Evolutionary conservation across 176 grass and related monocot species (phyloP).

Genomic region (Musa troglodytarum): DNA sequence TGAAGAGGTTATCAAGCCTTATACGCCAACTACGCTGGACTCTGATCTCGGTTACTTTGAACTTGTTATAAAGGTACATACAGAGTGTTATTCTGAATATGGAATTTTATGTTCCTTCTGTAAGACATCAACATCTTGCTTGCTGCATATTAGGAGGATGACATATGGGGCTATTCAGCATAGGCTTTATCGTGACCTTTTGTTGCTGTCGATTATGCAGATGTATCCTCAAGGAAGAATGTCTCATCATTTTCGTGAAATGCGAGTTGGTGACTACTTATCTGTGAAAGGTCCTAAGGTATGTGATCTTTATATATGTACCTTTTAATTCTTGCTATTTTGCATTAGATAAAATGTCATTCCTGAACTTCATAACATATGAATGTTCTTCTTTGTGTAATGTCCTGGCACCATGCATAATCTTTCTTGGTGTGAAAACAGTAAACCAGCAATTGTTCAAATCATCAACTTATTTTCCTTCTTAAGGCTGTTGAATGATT

Average conservation of each 20-base stretch:
- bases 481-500: too few relatives aligned
- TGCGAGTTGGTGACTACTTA: slow-evolving; percentile 84
- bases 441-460: too few relatives aligned
- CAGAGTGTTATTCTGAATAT: not conserved
- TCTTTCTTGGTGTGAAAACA: too few relatives aligned
- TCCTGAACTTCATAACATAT: too few relatives aligned
- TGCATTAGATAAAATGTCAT: not conserved
- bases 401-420: too few relatives aligned
- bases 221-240: slow-evolving; percentile 99
- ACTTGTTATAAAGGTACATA: slow-evolving; percentile 78
- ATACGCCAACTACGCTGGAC: slow-evolving; percentile 93
- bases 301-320: slow-evolving; percentile 13
- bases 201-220: slow-evolving; percentile 18
- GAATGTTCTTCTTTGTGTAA: too few relatives aligned
- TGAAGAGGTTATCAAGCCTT: slow-evolving; percentile 94
- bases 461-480: too few relatives aligned
- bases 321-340: slow-evolving; percentile 10
- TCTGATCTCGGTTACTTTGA: slow-evolving; percentile 90
- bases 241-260: slow-evolving; percentile 98
- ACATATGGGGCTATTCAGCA: not conserved
- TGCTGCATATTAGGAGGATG: not conserved
- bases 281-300: slow-evolving; percentile 98
- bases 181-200: not conserved
- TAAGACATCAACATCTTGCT: not conserved
- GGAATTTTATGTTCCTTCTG: not conserved